Conservation (phyloP, 1,139 yeast genomes). For the Saccharomyces pastorianus region DNA sequence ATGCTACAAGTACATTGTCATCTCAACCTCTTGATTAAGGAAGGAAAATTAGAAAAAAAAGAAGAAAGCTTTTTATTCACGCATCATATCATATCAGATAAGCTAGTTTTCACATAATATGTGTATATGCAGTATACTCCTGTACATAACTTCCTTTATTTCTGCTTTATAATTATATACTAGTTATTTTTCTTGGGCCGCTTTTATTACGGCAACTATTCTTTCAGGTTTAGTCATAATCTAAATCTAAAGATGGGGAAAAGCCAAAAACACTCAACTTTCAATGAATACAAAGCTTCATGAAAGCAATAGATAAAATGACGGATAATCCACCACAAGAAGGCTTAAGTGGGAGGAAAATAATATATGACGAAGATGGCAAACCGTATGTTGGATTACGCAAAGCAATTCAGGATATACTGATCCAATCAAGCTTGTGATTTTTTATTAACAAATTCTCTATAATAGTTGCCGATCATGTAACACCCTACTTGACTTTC, state of each 20-base stretch:
- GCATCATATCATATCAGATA: background rate
- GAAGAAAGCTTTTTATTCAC: background rate
- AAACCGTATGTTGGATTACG: conserved; percentile 57
- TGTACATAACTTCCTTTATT: background rate
- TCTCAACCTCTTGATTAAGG: background rate
- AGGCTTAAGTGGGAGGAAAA: conserved; percentile 31
- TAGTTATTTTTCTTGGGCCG: background rate
- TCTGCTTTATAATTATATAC: background rate
- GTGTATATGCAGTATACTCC: background rate
- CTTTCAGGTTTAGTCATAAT: background rate
- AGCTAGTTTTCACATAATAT: background rate
- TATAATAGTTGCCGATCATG: conserved; percentile 61
- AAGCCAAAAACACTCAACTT: background rate
- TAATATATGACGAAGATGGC: conserved; percentile 78
- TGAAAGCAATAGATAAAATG: background rate
- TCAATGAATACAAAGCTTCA: background rate
- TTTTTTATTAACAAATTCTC: background rate
- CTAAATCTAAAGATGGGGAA: background rate
- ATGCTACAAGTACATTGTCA: background rate
- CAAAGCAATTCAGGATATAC: conserved; percentile 30
- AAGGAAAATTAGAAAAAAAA: background rate
- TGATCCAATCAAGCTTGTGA: background rate
- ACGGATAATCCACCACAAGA: background rate
- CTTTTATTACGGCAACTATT: background rate
- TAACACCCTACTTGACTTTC: conserved; percentile 69